Evolutionary conservation across 2,329 filamentous ascomycete genomes (phyloP).

Genomic region (Pseudogymnoascus destructans): DNA sequence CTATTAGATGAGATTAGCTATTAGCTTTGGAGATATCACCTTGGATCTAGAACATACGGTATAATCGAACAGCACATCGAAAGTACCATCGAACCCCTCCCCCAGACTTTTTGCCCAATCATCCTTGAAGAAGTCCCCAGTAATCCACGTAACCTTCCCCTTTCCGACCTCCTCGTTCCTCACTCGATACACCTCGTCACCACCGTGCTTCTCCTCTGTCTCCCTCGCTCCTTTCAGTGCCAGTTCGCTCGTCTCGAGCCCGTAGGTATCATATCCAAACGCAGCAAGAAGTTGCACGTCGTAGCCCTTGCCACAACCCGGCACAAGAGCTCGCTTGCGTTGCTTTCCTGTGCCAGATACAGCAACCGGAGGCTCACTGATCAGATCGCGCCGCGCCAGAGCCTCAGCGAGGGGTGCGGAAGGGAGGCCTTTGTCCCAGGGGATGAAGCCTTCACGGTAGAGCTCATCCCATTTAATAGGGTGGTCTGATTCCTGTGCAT

Average conservation of each 20-base stretch:
- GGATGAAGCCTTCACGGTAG: conserved; percentile 34
- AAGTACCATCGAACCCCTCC: conserved; percentile 31
- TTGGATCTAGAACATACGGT: conserved; percentile 33
- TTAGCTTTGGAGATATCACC: conserved; percentile 1
- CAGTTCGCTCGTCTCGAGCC: conserved; percentile 50
- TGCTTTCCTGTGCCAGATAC: conserved; percentile 12
- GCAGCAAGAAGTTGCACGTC: conserved; percentile 64
- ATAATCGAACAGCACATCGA: conserved; percentile 55
- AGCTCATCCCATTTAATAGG: conserved; percentile 34
- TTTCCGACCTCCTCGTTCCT: conserved; percentile 28
- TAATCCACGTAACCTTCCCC: conserved; percentile 43
- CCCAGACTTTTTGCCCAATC: conserved; percentile 34
- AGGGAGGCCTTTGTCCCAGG: conserved; percentile 44
- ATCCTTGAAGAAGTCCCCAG: conserved; percentile 54
- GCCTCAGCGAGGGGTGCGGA: conserved; percentile 42
- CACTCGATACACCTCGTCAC: neutral
- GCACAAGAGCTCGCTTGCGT: conserved; percentile 52
- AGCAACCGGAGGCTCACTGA: conserved; percentile 23
- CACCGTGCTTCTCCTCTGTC: conserved; percentile 9
- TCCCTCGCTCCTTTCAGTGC: conserved; percentile 29
- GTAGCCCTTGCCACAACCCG: conserved; percentile 71
- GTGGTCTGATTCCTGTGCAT: conserved; percentile 15
- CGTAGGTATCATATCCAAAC: conserved; percentile 65
- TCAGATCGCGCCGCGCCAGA: conserved; percentile 35
- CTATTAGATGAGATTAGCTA: conserved; percentile 26